Conservation (phyloP, 1,139 yeast genomes). For the Scheffersomyces titani region DNA sequence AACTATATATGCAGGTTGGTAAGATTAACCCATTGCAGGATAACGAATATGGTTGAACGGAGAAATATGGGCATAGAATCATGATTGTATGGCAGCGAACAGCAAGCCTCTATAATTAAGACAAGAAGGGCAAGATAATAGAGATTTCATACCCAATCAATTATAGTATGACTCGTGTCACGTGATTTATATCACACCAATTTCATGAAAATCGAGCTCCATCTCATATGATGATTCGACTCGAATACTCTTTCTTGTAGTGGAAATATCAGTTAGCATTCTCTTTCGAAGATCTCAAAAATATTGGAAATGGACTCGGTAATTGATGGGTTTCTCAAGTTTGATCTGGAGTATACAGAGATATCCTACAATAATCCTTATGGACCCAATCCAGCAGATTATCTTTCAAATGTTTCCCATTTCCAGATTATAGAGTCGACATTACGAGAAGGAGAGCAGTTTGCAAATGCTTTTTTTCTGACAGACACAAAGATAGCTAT, state of each 20-base stretch:
- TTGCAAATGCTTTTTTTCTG: conserved; percentile 93
- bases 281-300: neutral
- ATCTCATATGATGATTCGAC: neutral
- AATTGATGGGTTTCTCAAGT: conserved; percentile 6
- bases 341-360: conserved; percentile 4
- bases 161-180: neutral
- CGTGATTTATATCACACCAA: neutral
- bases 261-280: neutral
- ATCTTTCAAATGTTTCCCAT: conserved; percentile 81
- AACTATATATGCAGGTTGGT: neutral
- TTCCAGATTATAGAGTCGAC: conserved; percentile 95
- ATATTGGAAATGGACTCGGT: neutral
- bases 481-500: conserved; percentile 97
- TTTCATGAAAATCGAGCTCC: neutral
- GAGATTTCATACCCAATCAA: too few relatives aligned
- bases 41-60: neutral
- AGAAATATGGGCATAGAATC: neutral
- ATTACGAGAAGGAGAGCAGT: conserved; percentile 97
- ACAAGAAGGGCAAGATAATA: too few relatives aligned
- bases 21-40: neutral
- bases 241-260: neutral
- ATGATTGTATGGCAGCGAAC: neutral
- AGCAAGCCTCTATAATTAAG: neutral
- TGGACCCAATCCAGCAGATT: conserved; percentile 95
- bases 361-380: conserved; percentile 62